Evolutionary conservation across 2,329 filamentous ascomycete species (phyloP), one percentile per base, ranked within the genome.

Genomic region (Xylaria sp.): DNA sequence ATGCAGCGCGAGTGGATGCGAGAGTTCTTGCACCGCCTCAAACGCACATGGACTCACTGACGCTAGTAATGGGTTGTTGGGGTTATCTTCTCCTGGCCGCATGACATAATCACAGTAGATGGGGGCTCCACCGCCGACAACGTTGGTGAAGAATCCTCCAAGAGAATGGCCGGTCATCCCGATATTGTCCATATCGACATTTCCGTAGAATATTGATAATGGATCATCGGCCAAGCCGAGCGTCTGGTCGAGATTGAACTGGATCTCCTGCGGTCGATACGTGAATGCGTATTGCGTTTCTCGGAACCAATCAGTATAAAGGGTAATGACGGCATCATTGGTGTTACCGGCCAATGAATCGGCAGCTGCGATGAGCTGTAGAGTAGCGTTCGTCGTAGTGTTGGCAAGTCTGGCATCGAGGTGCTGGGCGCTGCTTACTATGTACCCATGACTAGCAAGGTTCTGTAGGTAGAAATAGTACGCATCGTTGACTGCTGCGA

Each of bases 381-480:
- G 25, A 6, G 46, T 50, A 28, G 30, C 15, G 5, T 50, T 50
- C 2, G 46, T 50, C 15, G 46, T 50, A 30, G 46, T 50, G 9
- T 15, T 50, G 25, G 46, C 46, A 10, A 30, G 46, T 25, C 46
- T 30, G 3, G 46, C 23, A 18, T 50, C 46, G 7, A 50, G 46
- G 25, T 50, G 46, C 25, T 50, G 46, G 20, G 46, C 46, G 13
- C 46, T 50, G 8, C 59, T 65, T 13, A 70, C 68, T 10, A 70
- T 43, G 23, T 68, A 70, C 12, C 68, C 68, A 53, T 66, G 58
- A 41, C 68, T 70, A 34, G 60, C 68, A 15, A 70, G 66, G 34
- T 70, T 70, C 60, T 70, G 68, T 9, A 65, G 45, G 25, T 69
- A 70, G 52, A 70, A 70, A 45, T 70, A 70, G 28, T 70, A 70